Evolutionary conservation across 306 rosid genomes (phyloP), one percentile per base, ranked within the genome.

Genomic region (Datisca glomerata): DNA sequence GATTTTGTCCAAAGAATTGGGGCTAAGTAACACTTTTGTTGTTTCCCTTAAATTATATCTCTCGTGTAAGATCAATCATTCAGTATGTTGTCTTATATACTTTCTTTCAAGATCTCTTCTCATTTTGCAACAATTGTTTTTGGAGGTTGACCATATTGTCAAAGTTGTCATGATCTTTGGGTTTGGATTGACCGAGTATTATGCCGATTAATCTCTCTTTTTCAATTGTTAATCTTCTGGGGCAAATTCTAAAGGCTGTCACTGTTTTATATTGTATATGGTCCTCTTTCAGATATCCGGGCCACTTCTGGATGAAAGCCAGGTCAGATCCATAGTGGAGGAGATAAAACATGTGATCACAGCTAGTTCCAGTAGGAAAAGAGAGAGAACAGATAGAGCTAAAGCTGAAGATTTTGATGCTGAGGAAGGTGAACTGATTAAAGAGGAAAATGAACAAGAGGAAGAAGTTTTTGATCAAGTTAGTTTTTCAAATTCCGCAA

Each of bases 391-490:
- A 12, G 98, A 84, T 59, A 68, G 96, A 67, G 60, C 80, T 51
- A 78, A 73, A 61, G 96, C 96, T 31, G 98, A 91, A 66, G 98
- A 91, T 66, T 91, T 91, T 75, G 98, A 84, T 55, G 96, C 81
- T 6, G 98, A 91, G 63, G 96, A 84, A 57, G 70, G 79, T 14
- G 96, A 91, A 56, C 55, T 91, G 43, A 81, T 91, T 56, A 81
- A 80, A 49, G 98, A 91, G 68, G 99, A 91, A 78, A 91, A 91
- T 73, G 99, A 91, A 52, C 96, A 80, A 57, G 99, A 91, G 76
- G 99, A 91, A 60, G 99, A 85, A 84, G 96, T 91, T 61, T 91
- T 91, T 69, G 99, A 91, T 38, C 99, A 85, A 86, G 99, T 91
- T 49, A 66, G 82, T 64, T 27, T 9, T 53, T 22, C 18, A n/a